Evolutionary conservation across 257 asterid genomes (phyloP).

Genomic region (Solanum piurae): DNA sequence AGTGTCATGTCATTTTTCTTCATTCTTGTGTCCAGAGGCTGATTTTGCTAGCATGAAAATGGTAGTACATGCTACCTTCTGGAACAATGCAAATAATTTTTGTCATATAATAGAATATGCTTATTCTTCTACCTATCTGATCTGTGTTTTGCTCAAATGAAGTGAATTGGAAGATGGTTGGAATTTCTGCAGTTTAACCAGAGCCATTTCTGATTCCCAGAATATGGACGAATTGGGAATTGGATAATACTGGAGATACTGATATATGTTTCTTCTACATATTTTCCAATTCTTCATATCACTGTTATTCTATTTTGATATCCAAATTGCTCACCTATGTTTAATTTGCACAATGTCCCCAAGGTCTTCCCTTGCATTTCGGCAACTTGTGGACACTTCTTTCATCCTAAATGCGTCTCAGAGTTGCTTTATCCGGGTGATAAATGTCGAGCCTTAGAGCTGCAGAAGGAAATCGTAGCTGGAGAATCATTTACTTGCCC

Average conservation of each 20-base stretch:
- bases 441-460: constrained; percentile 24
- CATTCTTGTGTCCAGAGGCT: no score
- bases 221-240: background rate
- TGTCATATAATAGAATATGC: background rate
- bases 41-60: background rate
- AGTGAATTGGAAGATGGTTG: background rate
- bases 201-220: background rate
- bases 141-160: background rate
- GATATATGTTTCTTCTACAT: background rate
- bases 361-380: constrained; percentile 71
- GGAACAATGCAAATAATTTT: background rate
- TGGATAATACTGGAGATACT: background rate
- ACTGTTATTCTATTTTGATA: background rate
- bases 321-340: background rate
- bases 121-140: background rate
- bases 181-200: background rate
- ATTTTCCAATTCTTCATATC: background rate
- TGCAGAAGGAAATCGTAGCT: constrained; percentile 32
- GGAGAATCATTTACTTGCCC: constrained; percentile 72
- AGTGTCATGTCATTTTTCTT: no score
- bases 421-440: constrained; percentile 33
- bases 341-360: constrained; percentile 3
- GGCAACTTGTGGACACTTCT: constrained; percentile 74
- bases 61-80: background rate
- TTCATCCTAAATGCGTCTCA: constrained; percentile 57